Evolutionary conservation across 2,329 filamentous ascomycete species (phyloP).

Genomic region (Botrytis pseudocinerea): DNA sequence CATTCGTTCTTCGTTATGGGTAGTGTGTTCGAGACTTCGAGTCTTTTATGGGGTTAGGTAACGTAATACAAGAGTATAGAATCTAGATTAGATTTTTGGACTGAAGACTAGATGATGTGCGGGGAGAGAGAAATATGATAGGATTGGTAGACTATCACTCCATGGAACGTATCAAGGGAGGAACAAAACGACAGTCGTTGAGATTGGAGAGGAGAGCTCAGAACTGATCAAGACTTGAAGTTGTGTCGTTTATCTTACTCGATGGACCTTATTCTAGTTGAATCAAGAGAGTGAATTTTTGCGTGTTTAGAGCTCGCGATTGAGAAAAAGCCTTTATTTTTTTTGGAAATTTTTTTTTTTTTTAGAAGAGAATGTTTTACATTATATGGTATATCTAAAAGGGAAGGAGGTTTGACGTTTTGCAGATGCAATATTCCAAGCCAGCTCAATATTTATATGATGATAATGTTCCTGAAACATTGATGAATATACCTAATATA

Average conservation of each 20-base stretch:
- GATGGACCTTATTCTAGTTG: neutral
- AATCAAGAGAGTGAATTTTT: neutral
- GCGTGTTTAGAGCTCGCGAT: neutral
- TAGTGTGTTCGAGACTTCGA: neutral
- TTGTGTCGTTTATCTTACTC: neutral
- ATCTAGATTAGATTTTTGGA: too few species aligned
- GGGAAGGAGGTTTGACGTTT: rapidly evolving
- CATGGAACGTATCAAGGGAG: too few species aligned
- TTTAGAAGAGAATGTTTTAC: neutral
- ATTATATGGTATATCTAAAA: neutral
- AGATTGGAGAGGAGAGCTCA: neutral
- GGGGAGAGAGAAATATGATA: neutral
- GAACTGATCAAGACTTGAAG: neutral
- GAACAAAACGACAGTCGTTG: neutral
- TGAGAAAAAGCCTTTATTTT: neutral
- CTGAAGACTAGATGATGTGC: neutral
- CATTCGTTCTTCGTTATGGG: neutral
- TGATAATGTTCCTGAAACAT: neutral
- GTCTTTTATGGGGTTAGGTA: neutral
- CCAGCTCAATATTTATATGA: neutral
- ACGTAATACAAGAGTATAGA: neutral
- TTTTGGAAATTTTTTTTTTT: neutral
- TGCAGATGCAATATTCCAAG: neutral
- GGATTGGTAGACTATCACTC: neutral
- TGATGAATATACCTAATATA: neutral